Evolutionary conservation across 2,329 filamentous ascomycete species (phyloP).

Genomic region (Neodidymelliopsis sp.): DNA sequence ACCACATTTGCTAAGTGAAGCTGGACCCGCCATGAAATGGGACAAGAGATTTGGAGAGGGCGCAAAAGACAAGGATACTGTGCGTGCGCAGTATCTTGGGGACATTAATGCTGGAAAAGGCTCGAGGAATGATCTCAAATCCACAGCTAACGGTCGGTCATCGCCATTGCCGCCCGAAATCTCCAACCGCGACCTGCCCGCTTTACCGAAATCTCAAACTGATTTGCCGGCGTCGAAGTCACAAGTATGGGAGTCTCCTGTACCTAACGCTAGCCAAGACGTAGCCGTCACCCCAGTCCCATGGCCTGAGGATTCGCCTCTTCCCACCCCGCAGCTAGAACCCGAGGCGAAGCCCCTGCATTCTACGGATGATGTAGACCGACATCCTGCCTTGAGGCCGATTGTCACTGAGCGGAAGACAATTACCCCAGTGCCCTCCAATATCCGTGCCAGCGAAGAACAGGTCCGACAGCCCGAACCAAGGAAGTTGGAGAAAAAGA

Average conservation of each 20-base stretch:
- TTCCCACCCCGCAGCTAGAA: constrained; percentile 37
- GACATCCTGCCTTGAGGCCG: constrained; percentile 54
- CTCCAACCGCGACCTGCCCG: constrained; percentile 52
- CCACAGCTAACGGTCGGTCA: constrained; percentile 41
- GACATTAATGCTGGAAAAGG: constrained; percentile 77
- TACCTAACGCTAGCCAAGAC: constrained; percentile 27
- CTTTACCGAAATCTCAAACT: constrained; percentile 48
- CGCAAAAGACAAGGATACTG: constrained; percentile 82
- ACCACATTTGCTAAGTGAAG: constrained; percentile 82
- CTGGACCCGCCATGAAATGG: constrained; percentile 96
- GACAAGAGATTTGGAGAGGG: constrained; percentile 95
- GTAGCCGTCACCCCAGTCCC: constrained; percentile 46
- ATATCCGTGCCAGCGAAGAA: constrained; percentile 31
- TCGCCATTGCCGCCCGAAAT: constrained; percentile 34
- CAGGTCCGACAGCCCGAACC: constrained; percentile 25
- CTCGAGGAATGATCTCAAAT: constrained; percentile 55
- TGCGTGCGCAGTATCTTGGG: constrained; percentile 84
- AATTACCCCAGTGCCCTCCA: constrained; percentile 21
- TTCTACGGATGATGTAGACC: constrained; percentile 32
- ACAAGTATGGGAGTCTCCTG: constrained; percentile 12
- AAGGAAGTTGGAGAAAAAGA: constrained; percentile 51
- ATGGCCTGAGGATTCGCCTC: constrained; percentile 36
- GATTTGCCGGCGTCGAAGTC: constrained; percentile 26
- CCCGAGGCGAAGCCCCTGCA: constrained; percentile 39
- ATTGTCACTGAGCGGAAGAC: constrained; percentile 41